Base-by-base conservation (phyloP, 257 asterid species). In the Jacaranda copaia region DNA sequence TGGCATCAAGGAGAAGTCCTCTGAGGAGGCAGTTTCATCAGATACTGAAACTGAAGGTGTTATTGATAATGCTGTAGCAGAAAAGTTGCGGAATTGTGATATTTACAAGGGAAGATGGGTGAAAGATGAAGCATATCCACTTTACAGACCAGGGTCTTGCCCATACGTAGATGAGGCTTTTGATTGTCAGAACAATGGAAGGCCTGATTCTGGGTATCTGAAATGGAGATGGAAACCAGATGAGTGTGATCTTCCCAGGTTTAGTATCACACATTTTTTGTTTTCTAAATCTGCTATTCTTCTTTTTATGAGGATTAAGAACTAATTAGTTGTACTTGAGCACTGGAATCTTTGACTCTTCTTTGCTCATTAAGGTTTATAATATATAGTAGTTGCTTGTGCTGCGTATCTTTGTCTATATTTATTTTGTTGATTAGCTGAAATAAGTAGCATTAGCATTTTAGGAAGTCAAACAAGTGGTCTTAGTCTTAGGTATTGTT, bases 151-250 rank as follows among this genome's bases (percentile, higher is more conserved):
- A 3, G 94, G 97, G 39, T 80, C 93, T 81, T 95, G 99, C 78
- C 98, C 97, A 3, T 93, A 89, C 57, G 98, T 96, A 7, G 97
- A 96, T 64, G 99, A 90, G 56, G 99, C 84, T 76, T 95, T 85
- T 74, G 93, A 91, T 82, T 96, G 99, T 51, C 97, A 89, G 83
- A 77, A 75, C 56, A 96, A 96, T 59, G 99, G 99, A 36, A 90
- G 99, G 87, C 93, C 90, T 6, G 99, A 96, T 40, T 87, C 88
- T 20, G 90, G 77, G 14, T 96, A 96, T 76, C 72, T 89, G 38
- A 89, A 93, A 36, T 93, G 97, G 98, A 85, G 91, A 81, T 96
- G 99, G 99, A 89, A 89, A 68, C 99, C 99, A 13, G 84, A 87
- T 88, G 95, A 80, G 42, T 93, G 98, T 79, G 89, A 90, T 62